phyloP scores from a whole-genome alignment of 371 early-diverging fungal species.

The Mucor sp. region DNA sequence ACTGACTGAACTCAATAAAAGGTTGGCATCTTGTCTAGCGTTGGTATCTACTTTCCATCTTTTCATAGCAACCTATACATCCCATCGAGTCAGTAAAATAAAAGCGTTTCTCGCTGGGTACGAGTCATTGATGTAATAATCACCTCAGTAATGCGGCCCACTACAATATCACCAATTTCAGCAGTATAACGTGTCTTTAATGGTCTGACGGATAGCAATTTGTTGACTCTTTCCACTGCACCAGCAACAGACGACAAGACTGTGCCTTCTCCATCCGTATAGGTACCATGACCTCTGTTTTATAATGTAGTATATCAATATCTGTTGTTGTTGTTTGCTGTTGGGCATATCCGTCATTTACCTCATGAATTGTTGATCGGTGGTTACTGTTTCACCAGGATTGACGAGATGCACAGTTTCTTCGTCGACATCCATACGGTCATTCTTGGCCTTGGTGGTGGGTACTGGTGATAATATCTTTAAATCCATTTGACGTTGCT shows the following conservation, averaged over 20 bases:
- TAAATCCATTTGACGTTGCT: conserved; percentile 25
- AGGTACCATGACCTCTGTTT: conserved; percentile 96
- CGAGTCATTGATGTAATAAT: too few relatives aligned
- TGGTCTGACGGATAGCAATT: conserved; percentile 93
- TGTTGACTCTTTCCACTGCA: conserved; percentile 93
- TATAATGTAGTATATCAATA: background rate
- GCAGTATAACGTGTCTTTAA: conserved; percentile 87
- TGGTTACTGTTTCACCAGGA: conserved; percentile 87
- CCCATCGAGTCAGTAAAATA: background rate
- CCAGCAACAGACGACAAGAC: conserved; percentile 91
- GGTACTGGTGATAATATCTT: conserved; percentile 43
- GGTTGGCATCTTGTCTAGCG: conserved; percentile 85
- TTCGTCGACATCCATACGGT: conserved; percentile 50
- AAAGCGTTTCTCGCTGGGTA: too few relatives aligned
- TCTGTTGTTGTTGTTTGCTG: background rate
- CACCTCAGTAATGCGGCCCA: conserved; percentile 95
- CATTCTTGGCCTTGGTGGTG: conserved; percentile 26
- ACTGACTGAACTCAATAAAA: conserved; percentile 94
- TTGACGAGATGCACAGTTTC: conserved; percentile 68
- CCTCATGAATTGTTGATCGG: conserved; percentile 86
- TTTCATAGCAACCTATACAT: conserved; percentile 68
- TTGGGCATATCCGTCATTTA: conserved; percentile 27
- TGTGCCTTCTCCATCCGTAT: conserved; percentile 61
- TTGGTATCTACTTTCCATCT: conserved; percentile 98
- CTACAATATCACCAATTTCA: conserved; percentile 98